These are phyloP conservation scores for Metarhizium robertsii DNA, from an alignment of 2,329 filamentous ascomycete species.

Conservation along the genomic window DNA sequence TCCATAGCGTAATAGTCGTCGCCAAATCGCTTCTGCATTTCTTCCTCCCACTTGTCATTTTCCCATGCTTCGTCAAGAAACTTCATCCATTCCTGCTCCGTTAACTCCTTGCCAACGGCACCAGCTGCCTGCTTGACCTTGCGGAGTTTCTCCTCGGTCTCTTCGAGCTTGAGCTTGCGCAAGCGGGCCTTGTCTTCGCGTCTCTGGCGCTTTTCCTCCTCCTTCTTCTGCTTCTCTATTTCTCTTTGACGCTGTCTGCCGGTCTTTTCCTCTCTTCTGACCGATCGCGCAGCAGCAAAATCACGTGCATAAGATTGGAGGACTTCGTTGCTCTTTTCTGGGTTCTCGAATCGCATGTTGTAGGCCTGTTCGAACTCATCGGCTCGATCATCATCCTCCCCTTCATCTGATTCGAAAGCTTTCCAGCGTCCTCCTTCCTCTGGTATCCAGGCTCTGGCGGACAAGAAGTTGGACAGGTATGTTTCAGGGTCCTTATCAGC, in stretches of 20 bases:
- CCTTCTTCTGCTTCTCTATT: conserved; percentile 65
- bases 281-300: conserved; percentile 69
- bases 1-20: conserved; percentile 83
- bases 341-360: conserved; percentile 93
- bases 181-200: conserved; percentile 76
- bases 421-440: conserved; percentile 57
- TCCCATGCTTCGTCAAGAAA: conserved; percentile 86
- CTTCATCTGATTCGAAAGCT: conserved; percentile 88
- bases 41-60: conserved; percentile 78
- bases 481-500: conserved; percentile 86
- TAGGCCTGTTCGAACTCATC: conserved; percentile 89
- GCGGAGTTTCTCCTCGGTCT: conserved; percentile 76
- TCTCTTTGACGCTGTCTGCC: conserved; percentile 72
- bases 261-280: conserved; percentile 73
- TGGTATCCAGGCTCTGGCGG: conserved; percentile 81
- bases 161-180: conserved; percentile 80
- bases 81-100: conserved; percentile 73
- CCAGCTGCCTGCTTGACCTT: conserved; percentile 88
- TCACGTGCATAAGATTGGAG: conserved; percentile 86
- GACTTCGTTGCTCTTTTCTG: conserved; percentile 76
- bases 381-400: conserved; percentile 65
- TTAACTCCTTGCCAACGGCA: conserved; percentile 52
- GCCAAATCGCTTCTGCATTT: conserved; percentile 83
- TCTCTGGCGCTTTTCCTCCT: conserved; percentile 65
- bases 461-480: conserved; percentile 92